These are phyloP conservation scores for Flaveria bidentis DNA, from an alignment of 129 eudicot genomes.

Conservation along the genomic window DNA sequence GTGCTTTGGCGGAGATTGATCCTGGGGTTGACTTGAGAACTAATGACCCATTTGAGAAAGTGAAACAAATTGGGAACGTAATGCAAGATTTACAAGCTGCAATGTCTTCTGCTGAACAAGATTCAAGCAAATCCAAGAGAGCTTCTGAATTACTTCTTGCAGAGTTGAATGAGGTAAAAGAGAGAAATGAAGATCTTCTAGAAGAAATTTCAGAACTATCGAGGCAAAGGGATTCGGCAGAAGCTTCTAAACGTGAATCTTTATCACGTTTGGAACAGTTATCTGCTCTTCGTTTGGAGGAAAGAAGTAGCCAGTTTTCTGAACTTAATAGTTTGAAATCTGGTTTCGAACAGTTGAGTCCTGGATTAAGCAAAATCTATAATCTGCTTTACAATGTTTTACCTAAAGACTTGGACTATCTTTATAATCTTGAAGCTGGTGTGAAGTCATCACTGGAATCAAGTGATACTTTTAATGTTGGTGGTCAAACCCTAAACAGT, in stretches of 20 bases:
- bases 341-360: constrained; percentile 46
- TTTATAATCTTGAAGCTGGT: constrained; percentile 52
- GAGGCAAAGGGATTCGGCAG: constrained; percentile 63
- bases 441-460: constrained; percentile 47
- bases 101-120: constrained; percentile 58
- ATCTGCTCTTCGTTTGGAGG: constrained; percentile 53
- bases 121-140: constrained; percentile 78
- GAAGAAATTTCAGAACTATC: constrained; percentile 71
- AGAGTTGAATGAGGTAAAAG: constrained; percentile 95
- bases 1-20: constrained; percentile 54
- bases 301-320: constrained; percentile 50
- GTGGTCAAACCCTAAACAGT: constrained; percentile 32
- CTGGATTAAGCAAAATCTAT: constrained; percentile 47
- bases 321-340: constrained; percentile 58
- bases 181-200: constrained; percentile 89
- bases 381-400: constrained; percentile 46
- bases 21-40: constrained; percentile 36
- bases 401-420: constrained; percentile 60
- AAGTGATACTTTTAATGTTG: constrained; percentile 34
- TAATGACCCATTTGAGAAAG: constrained; percentile 61
- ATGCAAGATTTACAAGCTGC: constrained; percentile 47
- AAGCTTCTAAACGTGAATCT: constrained; percentile 62
- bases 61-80: constrained; percentile 49
- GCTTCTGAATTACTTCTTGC: constrained; percentile 89
- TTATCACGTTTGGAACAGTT: constrained; percentile 55